Base-by-base conservation (phyloP, 2,329 filamentous ascomycete genomes). In the Malbranchea cinnamomea region DNA sequence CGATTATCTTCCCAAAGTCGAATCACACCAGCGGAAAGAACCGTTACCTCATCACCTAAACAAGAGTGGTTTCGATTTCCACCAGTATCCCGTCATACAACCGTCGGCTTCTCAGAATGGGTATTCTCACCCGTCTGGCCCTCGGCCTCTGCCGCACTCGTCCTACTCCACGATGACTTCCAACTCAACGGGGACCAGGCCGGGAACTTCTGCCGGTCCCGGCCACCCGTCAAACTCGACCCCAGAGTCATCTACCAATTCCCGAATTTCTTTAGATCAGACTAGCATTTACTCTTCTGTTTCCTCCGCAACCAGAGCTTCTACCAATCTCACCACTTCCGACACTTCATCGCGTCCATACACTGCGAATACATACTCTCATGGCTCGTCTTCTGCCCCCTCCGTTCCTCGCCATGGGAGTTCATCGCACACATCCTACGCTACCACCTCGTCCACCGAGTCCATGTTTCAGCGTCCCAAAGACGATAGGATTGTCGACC, bases 41-140 rank as follows among this genome's bases (percentile, higher is more conserved):
- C 78, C 78, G 34, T 65, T 80, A 35, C 81, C 84, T 17, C 80
- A 89, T 53, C 82, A 92, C 47, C 59, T 91, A 31, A 85, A 83
- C 53, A 85, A 83, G 57, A 66, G 64, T 41, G 71, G 71, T 28
- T 61, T 62, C 43, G 85, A 94, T 54, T 93, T 75, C 49, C 83
- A 93, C 58, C 87, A 93, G 48, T 93, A 94, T 52, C 83, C 84
- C 23, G 68, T 68, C 30, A 73, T 79, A 50, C 74, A 78, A 41
- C 60, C 70, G 17, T 56, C 66, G 28, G 50, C 59, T 32, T 56
- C 62, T 23, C 55, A 59, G 36, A 58, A 62, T 35, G 63, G 59
- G 41, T 50, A 62, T 28, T 62, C 61, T 34, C 71, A 77, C 45
- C 61, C 68, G 24, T 68, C 69, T 6, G 71, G 71, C 7, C 66